Evolutionary conservation across 2,329 filamentous ascomycete species (phyloP).

Genomic region (Mycosphaerella arachidis): DNA sequence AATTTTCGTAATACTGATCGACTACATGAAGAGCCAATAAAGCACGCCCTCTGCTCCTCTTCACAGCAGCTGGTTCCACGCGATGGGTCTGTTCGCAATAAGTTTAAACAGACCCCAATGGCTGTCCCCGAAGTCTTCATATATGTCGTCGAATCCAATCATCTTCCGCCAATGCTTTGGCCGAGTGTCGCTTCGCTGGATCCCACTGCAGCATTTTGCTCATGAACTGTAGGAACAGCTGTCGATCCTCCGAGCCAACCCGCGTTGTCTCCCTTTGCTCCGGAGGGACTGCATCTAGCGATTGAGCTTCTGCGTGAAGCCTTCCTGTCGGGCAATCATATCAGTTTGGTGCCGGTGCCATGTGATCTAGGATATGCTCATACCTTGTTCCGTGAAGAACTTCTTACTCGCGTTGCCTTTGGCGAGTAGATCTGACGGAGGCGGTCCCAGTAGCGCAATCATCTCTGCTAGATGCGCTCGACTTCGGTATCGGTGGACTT

Average conservation of each 20-base stretch:
- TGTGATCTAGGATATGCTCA: not conserved
- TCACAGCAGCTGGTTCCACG: too few species aligned
- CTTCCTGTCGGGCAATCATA: not conserved
- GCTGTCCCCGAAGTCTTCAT: not conserved
- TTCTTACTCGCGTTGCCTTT: not conserved
- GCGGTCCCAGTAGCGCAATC: conserved; percentile 21
- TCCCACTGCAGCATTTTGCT: too few species aligned
- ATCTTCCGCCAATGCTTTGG: not conserved
- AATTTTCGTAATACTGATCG: too few species aligned
- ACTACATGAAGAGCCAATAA: too few species aligned
- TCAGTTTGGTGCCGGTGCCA: not conserved
- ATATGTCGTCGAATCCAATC: conserved; percentile 4
- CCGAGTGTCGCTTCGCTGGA: too few species aligned
- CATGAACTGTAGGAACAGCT: too few species aligned
- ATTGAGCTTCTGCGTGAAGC: not conserved
- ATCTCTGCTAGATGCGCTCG: conserved; percentile 26
- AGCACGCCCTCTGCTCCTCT: too few species aligned
- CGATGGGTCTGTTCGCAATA: too few species aligned
- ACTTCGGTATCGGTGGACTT: conserved; percentile 25
- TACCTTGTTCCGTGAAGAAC: conserved; percentile 4
- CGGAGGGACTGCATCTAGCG: not conserved
- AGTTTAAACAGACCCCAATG: not conserved
- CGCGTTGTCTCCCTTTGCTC: not conserved
- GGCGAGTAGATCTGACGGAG: conserved; percentile 17
- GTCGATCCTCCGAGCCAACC: conserved; percentile 16